These are phyloP conservation scores for Diddensiella transvaalensis DNA, from an alignment of 805 yeast species.

Conservation along the genomic window DNA sequence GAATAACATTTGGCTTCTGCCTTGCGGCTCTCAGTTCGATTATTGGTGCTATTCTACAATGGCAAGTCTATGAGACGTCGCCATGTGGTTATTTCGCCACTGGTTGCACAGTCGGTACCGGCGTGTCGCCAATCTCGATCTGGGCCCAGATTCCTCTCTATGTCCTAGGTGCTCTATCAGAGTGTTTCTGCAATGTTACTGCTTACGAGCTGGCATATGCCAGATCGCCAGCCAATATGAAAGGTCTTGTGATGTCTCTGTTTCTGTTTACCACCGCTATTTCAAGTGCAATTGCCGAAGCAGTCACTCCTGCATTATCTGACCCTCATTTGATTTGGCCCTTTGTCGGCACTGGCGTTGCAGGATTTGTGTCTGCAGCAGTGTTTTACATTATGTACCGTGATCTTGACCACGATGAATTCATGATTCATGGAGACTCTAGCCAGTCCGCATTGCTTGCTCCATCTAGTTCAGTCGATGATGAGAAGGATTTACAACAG, in stretches of 20 bases:
- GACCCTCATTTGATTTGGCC: conserved; percentile 45
- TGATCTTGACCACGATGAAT: conserved; percentile 12
- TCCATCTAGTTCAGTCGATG: no score
- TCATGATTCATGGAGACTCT: no score
- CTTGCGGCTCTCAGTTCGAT: conserved; percentile 46
- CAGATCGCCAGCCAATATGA: conserved; percentile 48
- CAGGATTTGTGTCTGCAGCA: conserved; percentile 36
- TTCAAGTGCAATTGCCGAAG: conserved; percentile 47
- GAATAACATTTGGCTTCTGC: conserved; percentile 47
- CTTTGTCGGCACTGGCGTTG: conserved; percentile 40
- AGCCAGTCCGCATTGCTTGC: no score
- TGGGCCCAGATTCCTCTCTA: conserved; percentile 36
- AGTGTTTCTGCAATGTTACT: conserved; percentile 50
- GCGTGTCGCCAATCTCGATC: conserved; percentile 35
- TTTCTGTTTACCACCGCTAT: conserved; percentile 40
- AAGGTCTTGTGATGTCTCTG: conserved; percentile 47
- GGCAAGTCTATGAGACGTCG: conserved; percentile 44
- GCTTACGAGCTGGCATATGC: conserved; percentile 55
- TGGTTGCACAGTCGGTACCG: conserved; percentile 27
- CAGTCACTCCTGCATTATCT: conserved; percentile 38
- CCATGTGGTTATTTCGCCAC: conserved; percentile 47
- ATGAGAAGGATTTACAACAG: no score
- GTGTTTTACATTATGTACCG: conserved; percentile 8
- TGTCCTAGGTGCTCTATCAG: conserved; percentile 48
- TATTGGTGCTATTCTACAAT: conserved; percentile 50